Evolutionary conservation across 2,329 filamentous ascomycete species (phyloP).

Genomic region (Diaporthe citriasiana): DNA sequence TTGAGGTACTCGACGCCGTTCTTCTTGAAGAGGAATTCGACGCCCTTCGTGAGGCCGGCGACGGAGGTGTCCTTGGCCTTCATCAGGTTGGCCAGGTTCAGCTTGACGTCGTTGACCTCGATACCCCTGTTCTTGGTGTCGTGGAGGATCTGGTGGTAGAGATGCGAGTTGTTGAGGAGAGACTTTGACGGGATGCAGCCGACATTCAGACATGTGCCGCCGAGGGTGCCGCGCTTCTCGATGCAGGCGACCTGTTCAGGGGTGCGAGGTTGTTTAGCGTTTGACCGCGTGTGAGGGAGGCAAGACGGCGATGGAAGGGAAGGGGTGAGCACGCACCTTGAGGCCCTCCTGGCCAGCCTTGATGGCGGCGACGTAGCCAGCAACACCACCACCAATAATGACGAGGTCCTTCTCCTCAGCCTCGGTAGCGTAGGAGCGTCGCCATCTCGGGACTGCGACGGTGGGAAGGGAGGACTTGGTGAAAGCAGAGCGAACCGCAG

Average conservation of each 20-base stretch:
- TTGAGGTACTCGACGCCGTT: conserved; percentile 99
- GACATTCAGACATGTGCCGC: conserved; percentile 98
- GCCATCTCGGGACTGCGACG: conserved; percentile 66
- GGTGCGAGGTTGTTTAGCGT: conserved; percentile 2
- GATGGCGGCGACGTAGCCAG: conserved; percentile 98
- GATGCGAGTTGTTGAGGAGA: conserved; percentile 98
- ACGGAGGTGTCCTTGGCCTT: conserved; percentile 98
- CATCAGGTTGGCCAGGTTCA: conserved; percentile 97
- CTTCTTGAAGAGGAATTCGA: conserved; percentile 99
- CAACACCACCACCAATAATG: conserved; percentile 97
- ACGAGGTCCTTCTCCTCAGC: conserved; percentile 94
- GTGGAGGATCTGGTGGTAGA: conserved; percentile 97
- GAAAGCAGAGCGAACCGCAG: conserved; percentile 70
- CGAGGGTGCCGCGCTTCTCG: conserved; percentile 95
- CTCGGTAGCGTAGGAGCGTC: conserved; percentile 71
- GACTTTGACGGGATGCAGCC: conserved; percentile 99
- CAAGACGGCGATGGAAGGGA: neutral
- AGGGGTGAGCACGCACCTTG: conserved; percentile 74
- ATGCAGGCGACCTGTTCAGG: conserved; percentile 88
- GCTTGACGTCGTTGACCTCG: conserved; percentile 95
- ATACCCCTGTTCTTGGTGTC: conserved; percentile 98
- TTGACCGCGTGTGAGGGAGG: conserved; percentile 13
- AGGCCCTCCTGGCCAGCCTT: conserved; percentile 98
- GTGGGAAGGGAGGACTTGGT: conserved; percentile 53
- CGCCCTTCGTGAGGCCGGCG: conserved; percentile 89